Base-by-base conservation (phyloP, 2,329 filamentous ascomycete genomes). In the Diaporthe sp. region DNA sequence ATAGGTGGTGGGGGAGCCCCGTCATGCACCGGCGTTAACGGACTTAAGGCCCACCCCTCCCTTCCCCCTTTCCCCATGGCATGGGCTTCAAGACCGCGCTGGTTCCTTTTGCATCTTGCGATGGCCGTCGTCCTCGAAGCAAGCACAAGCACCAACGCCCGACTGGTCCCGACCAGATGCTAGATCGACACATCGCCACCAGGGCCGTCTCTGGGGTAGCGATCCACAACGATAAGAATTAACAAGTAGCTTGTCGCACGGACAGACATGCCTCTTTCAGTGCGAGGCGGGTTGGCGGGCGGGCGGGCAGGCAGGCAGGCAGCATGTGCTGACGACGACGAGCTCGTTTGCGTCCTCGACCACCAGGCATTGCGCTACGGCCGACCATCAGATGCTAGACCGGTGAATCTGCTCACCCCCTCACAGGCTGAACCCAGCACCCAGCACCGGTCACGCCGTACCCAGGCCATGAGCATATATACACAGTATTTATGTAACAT, bases 381-480 rank as follows among this genome's bases (percentile, higher is more conserved):
- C 59, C 59, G 19, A 32, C 42, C 58, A n/a, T 63, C 25, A 47
- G 25, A 27, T 50, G 61, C 61, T 66, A 37, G 61, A 51, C 32
- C 27, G 27, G 22, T 44, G 30, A 66, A 35, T 51, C 44, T 66
- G 44, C 61, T 66, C 61, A 25, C 42, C 22, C 35, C 30, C 61
- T 66, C 61, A 66, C 42, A 66, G 61, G 61, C 61, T 66, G 30
- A 51, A 50, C 61, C 61, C 61, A 51, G 61, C 27, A 50, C 61
- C 61, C 61, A 51, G 61, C 27, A 66, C 19, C 42, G 27, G 30
- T n/a, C 55, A n/a, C 5, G 30, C 55, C 55, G 27, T 44, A 17
- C 22, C 58, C 32, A 35, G 30, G 27, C 32, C 47, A 53, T 25
- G 32, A 19, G 13, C 59, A 65, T 25, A n/a, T n/a, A n/a, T n/a